Evolutionary conservation across 148 eudicot genomes (phyloP), one percentile per base, ranked within the genome.

Genomic region (Silene conica): DNA sequence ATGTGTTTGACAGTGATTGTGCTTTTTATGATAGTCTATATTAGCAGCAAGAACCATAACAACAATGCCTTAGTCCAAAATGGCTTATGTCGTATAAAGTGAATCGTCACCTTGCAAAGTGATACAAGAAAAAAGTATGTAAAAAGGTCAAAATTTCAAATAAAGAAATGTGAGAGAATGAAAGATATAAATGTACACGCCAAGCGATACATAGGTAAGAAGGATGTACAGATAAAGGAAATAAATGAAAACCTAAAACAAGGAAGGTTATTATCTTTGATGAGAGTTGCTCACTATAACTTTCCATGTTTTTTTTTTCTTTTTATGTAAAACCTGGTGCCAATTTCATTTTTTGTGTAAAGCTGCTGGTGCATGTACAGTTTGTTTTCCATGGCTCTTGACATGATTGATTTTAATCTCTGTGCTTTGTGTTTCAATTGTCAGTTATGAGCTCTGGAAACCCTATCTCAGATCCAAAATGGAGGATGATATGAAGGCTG

Each of bases 401-500:
- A 59, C 22, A 20, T 62, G 56, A 71, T 52, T 63, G 65, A 46
- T 45, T 46, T 66, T 34, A 59, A 34, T 52, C 23, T 50, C 28
- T 21, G 9, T 71, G 41, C 20, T 31, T 46, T 73, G 43, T 54
- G 50, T 63, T 73, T 76, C 63, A 21, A 46, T 61, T 69, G 66
- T 46, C 86, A 93, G 96, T 55, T 86, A 92, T 80, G 97, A 90
- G 84, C 85, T 95, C 34, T 95, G 99, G 99, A 95, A 95, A 78
- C 99, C 99, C 69, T 79, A 90, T 80, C 91, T 95, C 60, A 91
- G 99, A 73, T 87, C 97, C 80, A 83, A 76, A 86, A 92, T 95
- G 97, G 99, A 95, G 83, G 78, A 81, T 80, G 96, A 92, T 76
- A 95, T 95, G 99, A 95, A 83, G 83, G 92, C 88, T 64, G 97